Percentiles rank a stretch among this genome's conserved stretches.
phyloP scores from a whole-genome alignment of 192 early-diverging fungal species.

The Backusella australiensis region DNA sequence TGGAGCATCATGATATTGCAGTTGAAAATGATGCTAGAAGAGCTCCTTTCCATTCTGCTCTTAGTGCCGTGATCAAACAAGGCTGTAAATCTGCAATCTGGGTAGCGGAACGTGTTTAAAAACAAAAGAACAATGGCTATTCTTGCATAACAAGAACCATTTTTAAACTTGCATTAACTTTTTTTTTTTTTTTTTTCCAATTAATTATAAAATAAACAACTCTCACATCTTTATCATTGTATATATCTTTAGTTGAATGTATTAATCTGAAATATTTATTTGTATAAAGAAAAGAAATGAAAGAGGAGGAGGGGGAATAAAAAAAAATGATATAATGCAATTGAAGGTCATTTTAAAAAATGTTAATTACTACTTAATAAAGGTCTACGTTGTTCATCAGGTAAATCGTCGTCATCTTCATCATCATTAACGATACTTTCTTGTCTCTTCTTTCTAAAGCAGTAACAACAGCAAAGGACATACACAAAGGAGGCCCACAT shows the following conservation, averaged over 20 bases:
- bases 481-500: background rate
- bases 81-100: constrained; percentile 92
- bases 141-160: background rate
- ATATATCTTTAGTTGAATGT: no score
- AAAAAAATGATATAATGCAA: background rate
- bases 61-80: constrained; percentile 75
- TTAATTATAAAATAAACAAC: no score
- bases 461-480: background rate
- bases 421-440: background rate
- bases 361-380: background rate
- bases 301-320: background rate
- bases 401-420: background rate
- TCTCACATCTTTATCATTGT: no score
- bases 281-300: background rate
- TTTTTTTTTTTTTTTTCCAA: no score
- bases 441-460: constrained; percentile 8
- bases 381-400: constrained; percentile 7
- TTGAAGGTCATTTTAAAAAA: background rate
- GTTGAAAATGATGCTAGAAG: constrained; percentile 81
- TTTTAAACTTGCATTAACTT: background rate
- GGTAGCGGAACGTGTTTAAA: constrained; percentile 81
- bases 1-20: constrained; percentile 91
- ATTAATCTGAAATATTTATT: background rate
- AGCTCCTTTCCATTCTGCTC: constrained; percentile 75
- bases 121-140: background rate